Base-by-base conservation (phyloP, 345 rosid species). In the Gossypium australe region DNA sequence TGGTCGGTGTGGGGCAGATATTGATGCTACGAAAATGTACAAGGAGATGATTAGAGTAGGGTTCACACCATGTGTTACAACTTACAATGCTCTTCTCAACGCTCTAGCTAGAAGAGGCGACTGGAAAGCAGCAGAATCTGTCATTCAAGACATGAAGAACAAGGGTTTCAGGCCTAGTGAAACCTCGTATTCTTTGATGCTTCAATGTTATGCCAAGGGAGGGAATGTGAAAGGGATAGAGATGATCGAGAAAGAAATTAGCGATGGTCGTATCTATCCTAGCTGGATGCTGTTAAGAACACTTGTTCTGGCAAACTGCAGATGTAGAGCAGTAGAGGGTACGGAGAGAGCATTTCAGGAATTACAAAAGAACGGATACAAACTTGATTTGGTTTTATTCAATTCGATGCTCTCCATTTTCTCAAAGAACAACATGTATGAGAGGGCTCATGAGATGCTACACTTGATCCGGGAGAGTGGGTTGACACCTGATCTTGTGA, bases 281-380 rank as follows among this genome's bases (percentile, higher is more conserved):
- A 94, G 94, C 88, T 92, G 97, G 98, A 88, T 94, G 86, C 87
- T 94, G 65, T 84, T 94, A 79, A 87, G 97, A 84, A 84, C 97
- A 17, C 89, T 94, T 29, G 73, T 94, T 59, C 92, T 90, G 58
- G 86, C 87, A 70, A 74, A 90, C 82, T 84, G 83, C 82, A 94
- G 84, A 78, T 92, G 97, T 76, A 84, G 97, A 78, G 70, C 87
- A 62, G 79, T 92, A 52, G 51, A 59, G 0, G 97, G 96, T 27
- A 84, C 76, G 86, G 97, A 90, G 81, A 86, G 91, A 77, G 89
- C 97, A 66, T 90, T 92, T 82, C 55, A 77, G 64, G 81, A 83
- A 80, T 77, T 92, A 57, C 81, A 71, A 82, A 84, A 83, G 56
- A 81, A 85, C 13, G 97, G 94, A 12, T 94, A 84, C 83, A 90